Percentiles rank a stretch among this genome's conserved stretches.
These are phyloP conservation scores for Xylariaceae sp. DNA, from an alignment of 2,329 filamentous ascomycete species.

Conservation along the genomic window DNA sequence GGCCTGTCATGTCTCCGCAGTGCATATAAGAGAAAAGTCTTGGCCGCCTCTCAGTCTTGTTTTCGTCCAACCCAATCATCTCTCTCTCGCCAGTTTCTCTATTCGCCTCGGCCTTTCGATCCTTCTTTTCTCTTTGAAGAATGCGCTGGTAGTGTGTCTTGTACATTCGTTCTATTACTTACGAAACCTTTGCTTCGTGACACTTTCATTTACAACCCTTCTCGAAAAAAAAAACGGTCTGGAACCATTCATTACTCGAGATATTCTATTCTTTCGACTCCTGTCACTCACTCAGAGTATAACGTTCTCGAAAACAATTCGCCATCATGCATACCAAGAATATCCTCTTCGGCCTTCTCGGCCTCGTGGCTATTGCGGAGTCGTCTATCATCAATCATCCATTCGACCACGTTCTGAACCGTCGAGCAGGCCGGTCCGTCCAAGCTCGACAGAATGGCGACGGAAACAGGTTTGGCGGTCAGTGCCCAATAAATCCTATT, in stretches of 20 bases:
- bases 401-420: slow-evolving; percentile 27
- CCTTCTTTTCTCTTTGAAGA: slow-evolving; percentile 33
- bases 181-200: slow-evolving; percentile 34
- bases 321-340: slow-evolving; percentile 47
- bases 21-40: slow-evolving; percentile 38
- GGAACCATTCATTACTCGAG: too few species aligned
- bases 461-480: slow-evolving; percentile 15
- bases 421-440: slow-evolving; percentile 30
- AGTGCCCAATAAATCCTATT: not conserved
- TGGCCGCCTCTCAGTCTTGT: slow-evolving; percentile 33
- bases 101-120: slow-evolving; percentile 24
- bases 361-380: slow-evolving; percentile 41
- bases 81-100: slow-evolving; percentile 28
- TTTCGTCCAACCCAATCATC: slow-evolving; percentile 16
- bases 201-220: slow-evolving; percentile 38
- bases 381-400: slow-evolving; percentile 39
- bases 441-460: slow-evolving; percentile 37
- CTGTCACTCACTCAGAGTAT: slow-evolving; percentile 19
- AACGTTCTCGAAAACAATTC: slow-evolving; percentile 8
- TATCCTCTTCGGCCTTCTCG: slow-evolving; percentile 43
- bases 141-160: slow-evolving; percentile 45
- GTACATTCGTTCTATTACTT: slow-evolving; percentile 44
- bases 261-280: slow-evolving; percentile 25
- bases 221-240: slow-evolving; percentile 45
- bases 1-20: slow-evolving; percentile 16